Base-by-base conservation (phyloP, 768 basidiomycete species). In the Grammothele lineata region DNA sequence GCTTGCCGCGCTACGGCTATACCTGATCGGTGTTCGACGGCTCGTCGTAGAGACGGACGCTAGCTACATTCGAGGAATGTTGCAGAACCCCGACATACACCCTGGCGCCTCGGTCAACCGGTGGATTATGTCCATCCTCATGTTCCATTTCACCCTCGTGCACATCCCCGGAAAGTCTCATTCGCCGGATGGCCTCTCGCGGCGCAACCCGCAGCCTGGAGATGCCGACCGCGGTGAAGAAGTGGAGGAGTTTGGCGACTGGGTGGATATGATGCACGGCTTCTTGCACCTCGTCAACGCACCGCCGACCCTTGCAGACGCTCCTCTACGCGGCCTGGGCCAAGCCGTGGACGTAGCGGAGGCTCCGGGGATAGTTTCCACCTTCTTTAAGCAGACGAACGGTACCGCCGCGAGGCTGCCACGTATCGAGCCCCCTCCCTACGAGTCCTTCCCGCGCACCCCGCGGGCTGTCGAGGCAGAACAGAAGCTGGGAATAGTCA, bases 81-180 rank as follows among this genome's bases (percentile, higher is more conserved):
- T 72, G 0, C 63, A 65, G 23, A 68, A 70, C 34, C 70, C 68
- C 0, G 68, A 70, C 26, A 53, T 70, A 0, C 59, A 63, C 1
- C 71, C 70, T 0, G 68, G 59, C 36, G 62, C 66, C 5, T 48
- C 65, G 0, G 62, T 72, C 5, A 75, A 74, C 38, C 42, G 67
- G 5, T 75, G 74, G 73, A 69, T 74, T 22, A 60, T 62, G 0
- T 62, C 51, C 1, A 71, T 75, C 15, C 53, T 64, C 0, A 37
- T 68, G 0, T 73, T 69, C 45, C 46, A 64, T 33, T 69, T 72
- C 55, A 56, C 52, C 4, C 47, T 74, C 0, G 40, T 58, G 0
- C 73, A 75, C 36, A 60, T 75, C 12, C 66, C 70, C 0, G 64
- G 47, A 0, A 25, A 9, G n/a, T 45, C 54, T 23, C 34, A 40